Evolutionary conservation across 768 basidiomycete species (phyloP).

Genomic region (Auriculariales sp.): DNA sequence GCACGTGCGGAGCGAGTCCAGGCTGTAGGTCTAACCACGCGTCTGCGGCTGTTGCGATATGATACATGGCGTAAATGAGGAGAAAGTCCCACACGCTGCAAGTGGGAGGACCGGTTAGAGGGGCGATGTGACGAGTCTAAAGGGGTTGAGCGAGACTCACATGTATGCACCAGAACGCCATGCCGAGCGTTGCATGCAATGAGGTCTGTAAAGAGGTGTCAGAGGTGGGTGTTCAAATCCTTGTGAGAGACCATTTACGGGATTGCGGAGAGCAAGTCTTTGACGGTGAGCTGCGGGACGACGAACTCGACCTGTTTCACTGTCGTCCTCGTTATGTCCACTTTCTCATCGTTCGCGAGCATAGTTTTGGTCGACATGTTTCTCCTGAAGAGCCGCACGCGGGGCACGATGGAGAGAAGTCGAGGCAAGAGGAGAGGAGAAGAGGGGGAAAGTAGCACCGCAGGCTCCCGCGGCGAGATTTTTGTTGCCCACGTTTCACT

Average conservation of each 20-base stretch:
- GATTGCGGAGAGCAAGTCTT: slow-evolving; percentile 71
- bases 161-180: slow-evolving; percentile 65
- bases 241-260: slow-evolving; percentile 38
- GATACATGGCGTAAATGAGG: slow-evolving; percentile 56
- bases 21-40: slow-evolving; percentile 46
- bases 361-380: too few species aligned
- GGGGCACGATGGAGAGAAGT: too few species aligned
- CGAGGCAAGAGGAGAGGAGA: too few species aligned
- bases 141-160: slow-evolving; percentile 26
- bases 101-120: background rate
- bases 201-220: slow-evolving; percentile 30
- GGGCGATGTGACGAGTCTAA: slow-evolving; percentile 3
- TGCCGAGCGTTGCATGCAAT: slow-evolving; percentile 86
- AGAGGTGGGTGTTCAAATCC: background rate
- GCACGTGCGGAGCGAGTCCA: slow-evolving; percentile 35
- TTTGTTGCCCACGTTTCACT: too few species aligned
- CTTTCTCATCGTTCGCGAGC: too few species aligned
- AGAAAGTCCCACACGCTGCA: slow-evolving; percentile 58
- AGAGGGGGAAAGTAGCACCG: too few species aligned
- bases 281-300: slow-evolving; percentile 78
- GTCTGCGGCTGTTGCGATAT: slow-evolving; percentile 50
- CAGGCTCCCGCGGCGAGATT: too few species aligned
- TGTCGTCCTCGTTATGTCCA: too few species aligned
- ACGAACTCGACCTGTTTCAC: background rate
- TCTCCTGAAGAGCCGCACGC: too few species aligned